phyloP scores from a whole-genome alignment of 768 basidiomycete genomes.

The Boletus sp. region DNA sequence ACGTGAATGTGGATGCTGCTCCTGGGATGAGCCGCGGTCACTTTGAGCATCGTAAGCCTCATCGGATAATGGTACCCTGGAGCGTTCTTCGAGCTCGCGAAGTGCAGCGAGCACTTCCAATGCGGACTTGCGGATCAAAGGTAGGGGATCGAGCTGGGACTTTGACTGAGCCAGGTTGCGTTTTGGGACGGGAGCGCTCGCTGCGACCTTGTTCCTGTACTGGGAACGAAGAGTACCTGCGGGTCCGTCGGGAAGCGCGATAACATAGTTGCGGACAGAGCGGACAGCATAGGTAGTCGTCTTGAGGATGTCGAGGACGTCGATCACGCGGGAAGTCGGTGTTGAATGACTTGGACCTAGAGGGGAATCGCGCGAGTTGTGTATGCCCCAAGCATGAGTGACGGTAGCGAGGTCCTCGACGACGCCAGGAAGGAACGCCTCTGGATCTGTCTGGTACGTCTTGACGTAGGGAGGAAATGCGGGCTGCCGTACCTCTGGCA shows the following conservation, averaged over 20 bases:
- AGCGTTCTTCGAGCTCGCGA: slow-evolving; percentile 74
- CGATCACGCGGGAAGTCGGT: slow-evolving; percentile 33
- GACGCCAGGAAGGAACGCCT: slow-evolving; percentile 71
- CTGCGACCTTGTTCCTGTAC: slow-evolving; percentile 52
- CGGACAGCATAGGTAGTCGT: slow-evolving; percentile 79
- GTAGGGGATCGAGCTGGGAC: slow-evolving; percentile 54
- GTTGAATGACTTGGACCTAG: slow-evolving; percentile 15
- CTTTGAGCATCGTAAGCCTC: slow-evolving; percentile 82
- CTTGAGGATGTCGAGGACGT: slow-evolving; percentile 71
- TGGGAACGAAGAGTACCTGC: slow-evolving; percentile 51
- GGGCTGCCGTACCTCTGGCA: slow-evolving; percentile 46
- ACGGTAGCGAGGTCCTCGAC: slow-evolving; percentile 70
- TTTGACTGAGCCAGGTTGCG: slow-evolving; percentile 33
- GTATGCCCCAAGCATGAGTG: slow-evolving; percentile 59
- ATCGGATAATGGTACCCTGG: slow-evolving; percentile 71
- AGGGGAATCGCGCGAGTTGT: slow-evolving; percentile 11
- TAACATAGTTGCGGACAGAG: slow-evolving; percentile 77
- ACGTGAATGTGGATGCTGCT: slow-evolving; percentile 36
- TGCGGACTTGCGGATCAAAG: slow-evolving; percentile 69
- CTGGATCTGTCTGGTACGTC: slow-evolving; percentile 70
- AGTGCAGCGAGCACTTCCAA: slow-evolving; percentile 81
- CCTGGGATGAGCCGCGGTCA: slow-evolving; percentile 52
- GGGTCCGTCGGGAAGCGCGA: slow-evolving; percentile 77
- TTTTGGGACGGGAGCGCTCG: slow-evolving; percentile 32
- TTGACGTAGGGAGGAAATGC: slow-evolving; percentile 55